These are phyloP conservation scores for Phlebiopsis flavidoalba DNA, from an alignment of 768 basidiomycete genomes.

Conservation along the genomic window DNA sequence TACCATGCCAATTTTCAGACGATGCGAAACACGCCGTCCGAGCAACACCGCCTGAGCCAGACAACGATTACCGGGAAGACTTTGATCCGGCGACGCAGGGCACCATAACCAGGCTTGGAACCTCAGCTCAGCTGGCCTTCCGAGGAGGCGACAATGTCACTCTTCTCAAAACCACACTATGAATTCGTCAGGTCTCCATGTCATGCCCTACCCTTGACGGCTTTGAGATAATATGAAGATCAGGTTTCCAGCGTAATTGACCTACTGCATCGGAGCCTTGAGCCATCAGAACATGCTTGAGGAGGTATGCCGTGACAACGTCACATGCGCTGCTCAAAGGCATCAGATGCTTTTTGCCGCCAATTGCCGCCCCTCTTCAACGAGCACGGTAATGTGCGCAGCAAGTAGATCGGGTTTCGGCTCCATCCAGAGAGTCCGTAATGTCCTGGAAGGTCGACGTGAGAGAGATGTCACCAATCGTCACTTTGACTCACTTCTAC, in stretches of 20 bases:
- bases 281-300: conserved; percentile 65
- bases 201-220: conserved; percentile 43
- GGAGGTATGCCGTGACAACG: conserved; percentile 62
- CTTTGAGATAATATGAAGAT: background rate
- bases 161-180: conserved; percentile 83
- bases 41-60: conserved; percentile 65
- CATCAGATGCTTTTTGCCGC: conserved; percentile 60
- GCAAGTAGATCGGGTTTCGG: conserved; percentile 49
- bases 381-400: conserved; percentile 65
- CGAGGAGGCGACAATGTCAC: conserved; percentile 48
- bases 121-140: too few species aligned
- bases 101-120: conserved; percentile 74
- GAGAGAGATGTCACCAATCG: background rate
- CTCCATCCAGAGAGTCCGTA: conserved; percentile 41
- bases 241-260: background rate
- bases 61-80: conserved; percentile 76
- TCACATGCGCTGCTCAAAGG: conserved; percentile 80
- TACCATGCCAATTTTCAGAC: conserved; percentile 49
- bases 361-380: too few species aligned
- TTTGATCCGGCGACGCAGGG: too few species aligned
- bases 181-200: conserved; percentile 51
- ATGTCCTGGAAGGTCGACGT: conserved; percentile 44
- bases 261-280: conserved; percentile 39
- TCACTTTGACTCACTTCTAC: conserved; percentile 50
- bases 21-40: too few species aligned